Evolutionary conservation across 305 asterid genomes (phyloP), one percentile per base, ranked within the genome.

Genomic region (Salvia sclarea): DNA sequence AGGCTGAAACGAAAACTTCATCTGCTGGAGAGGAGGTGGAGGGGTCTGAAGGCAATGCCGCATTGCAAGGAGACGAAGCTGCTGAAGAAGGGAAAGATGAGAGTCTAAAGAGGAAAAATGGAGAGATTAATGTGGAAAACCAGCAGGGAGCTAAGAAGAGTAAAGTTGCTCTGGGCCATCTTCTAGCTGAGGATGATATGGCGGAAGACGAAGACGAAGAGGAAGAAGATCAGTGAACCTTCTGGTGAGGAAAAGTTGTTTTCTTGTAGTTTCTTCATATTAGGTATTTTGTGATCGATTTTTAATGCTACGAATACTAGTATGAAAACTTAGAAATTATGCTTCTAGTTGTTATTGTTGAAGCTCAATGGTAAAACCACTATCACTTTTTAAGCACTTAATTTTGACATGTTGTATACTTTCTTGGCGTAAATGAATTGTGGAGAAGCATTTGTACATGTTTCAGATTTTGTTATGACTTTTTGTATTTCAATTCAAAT

Each of bases 131-230:
- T 14, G 66, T 48, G 30, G 96, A 80, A 11, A 70, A 75, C 40
- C 63, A 76, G 8, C 62, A 70, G n/a, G 80, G 47, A 55, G 69
- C 80, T 6, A 92, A 90, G 88, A 92, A 82, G 76, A 54, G 84
- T 0, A 90, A 83, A 80, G 84, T 92, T 20, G 71, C 94, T 43
- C 91, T 92, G 3, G 79, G 82, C 68, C 98, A 90, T 83, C 96
- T 92, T 72, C 68, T 92, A n/a, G 84, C 95, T 54, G 76, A 83
- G 50, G 97, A 92, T 73, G 97, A 90, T 71, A 68, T 77, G 13
- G 80, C 68, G 43, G 93, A 85, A 28, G 96, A 85, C 24, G 96
- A 53, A 11, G 60, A 80, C 13, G 84, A 67, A 14, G 43, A 67
- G 9, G 40, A 38, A 22, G 73, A 84, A 59, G 74, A 52, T 64